Base-by-base conservation (phyloP, 1,284 basidiomycete genomes). In the Ceratobasidium sp. region DNA sequence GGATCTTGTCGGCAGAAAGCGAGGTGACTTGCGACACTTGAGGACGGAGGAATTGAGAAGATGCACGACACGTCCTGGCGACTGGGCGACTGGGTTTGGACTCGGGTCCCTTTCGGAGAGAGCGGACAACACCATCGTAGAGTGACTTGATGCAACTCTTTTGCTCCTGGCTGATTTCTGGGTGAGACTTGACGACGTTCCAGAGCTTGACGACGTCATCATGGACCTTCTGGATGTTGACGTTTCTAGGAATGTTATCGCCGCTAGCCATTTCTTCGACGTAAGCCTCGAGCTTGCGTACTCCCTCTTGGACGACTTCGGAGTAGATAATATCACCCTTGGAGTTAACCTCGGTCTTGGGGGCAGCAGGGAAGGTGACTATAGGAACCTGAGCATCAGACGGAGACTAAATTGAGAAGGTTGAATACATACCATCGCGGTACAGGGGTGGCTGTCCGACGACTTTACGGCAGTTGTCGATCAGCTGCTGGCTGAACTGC, bases 191-290 rank as follows among this genome's bases (percentile, higher is more conserved):
- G 76, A 99, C 94, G 62, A 98, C 89, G 70, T 91, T 94, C 94
- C 95, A 99, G 21, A 99, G 86, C 77, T 96, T 98, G 72, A 94
- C 83, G 62, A 98, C 93, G 74, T 97, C 94, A 70, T 94, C 91
- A 76, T 98, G 94, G 53, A 97, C 94, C 80, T 98, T 98, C 80
- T 97, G 91, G 72, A 98, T 91, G 79, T 97, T 95, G 77, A 95
- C 86, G 44, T 85, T 81, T 19, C 84, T 85, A 42, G 90, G 86
- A 71, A 94, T 89, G 60, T 88, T 88, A 76, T 95, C 94, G 19
- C 94, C 93, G 70, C 90, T 93, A 2, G 96, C 94, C 97, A 99
- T 99, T 80, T 99, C 95, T 77, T 95, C 91, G 73, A 98, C 95
- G 75, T 99, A 99, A 3, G 93, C 93, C 80, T 99, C 96, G 60